Conservation (phyloP, 306 rosid species). For the Prinsepia uniflora region DNA sequence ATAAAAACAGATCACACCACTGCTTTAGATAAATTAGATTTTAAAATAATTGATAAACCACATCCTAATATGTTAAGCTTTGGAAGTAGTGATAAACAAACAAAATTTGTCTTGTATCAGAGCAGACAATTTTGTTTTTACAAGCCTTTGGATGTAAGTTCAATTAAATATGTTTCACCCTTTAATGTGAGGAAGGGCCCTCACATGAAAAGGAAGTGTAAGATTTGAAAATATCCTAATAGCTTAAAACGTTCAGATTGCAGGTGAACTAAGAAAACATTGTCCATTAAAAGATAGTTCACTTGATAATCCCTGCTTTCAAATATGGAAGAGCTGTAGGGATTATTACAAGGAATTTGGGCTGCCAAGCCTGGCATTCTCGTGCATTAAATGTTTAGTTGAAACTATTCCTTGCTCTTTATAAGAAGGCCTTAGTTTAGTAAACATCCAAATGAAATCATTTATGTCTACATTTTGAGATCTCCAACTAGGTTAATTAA, state of each 20-base stretch:
- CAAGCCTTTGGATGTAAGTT: background rate
- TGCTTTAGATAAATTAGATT: background rate
- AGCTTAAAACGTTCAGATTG: background rate
- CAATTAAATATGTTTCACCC: background rate
- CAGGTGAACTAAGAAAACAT: background rate
- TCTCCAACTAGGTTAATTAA: background rate
- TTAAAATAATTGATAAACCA: background rate
- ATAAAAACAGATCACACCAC: background rate
- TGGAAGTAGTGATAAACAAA: background rate
- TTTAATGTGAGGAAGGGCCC: background rate
- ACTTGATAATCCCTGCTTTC: background rate
- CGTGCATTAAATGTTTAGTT: background rate
- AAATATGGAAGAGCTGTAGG: background rate
- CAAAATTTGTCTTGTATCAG: background rate
- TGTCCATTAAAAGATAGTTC: background rate
- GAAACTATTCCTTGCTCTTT: background rate
- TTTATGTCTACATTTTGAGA: background rate
- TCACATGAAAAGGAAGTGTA: background rate
- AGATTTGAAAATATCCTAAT: background rate
- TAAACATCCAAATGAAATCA: background rate
- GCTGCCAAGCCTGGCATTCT: background rate
- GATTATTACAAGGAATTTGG: background rate
- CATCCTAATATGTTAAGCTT: background rate
- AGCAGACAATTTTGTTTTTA: background rate
- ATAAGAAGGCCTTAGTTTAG: background rate